These are phyloP conservation scores for Thermomucor indicae-seudaticae DNA, from an alignment of 371 early-diverging fungal genomes.

Conservation along the genomic window DNA sequence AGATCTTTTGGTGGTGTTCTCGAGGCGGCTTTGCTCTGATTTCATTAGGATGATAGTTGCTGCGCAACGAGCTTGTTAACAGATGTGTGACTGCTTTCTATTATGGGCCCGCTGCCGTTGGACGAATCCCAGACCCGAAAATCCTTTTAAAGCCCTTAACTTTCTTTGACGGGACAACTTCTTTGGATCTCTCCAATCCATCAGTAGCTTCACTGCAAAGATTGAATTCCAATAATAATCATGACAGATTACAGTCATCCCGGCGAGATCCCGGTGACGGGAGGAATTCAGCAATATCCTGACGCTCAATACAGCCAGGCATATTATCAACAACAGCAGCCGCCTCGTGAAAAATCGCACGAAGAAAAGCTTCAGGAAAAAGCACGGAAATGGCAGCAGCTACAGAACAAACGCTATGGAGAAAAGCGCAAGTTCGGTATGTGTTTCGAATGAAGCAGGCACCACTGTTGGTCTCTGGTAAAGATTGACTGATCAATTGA, in stretches of 20 bases:
- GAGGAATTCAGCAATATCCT: background rate
- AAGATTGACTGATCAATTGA: background rate
- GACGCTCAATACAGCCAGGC: slow-evolving; percentile 2
- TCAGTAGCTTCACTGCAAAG: too few relatives aligned
- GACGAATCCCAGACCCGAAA: too few relatives aligned
- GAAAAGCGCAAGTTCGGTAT: slow-evolving; percentile 91
- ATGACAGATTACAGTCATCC: slow-evolving; percentile 11
- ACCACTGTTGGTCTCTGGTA: background rate
- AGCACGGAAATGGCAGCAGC: slow-evolving; percentile 86
- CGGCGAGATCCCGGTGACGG: slow-evolving; percentile 5
- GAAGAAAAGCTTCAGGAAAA: slow-evolving; percentile 71
- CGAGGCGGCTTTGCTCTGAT: too few relatives aligned
- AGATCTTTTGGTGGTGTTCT: too few relatives aligned
- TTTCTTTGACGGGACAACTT: too few relatives aligned
- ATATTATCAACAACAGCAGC: slow-evolving; percentile 6
- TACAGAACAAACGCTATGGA: slow-evolving; percentile 89
- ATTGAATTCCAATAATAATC: background rate
- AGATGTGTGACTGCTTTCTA: too few relatives aligned
- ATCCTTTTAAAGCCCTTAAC: too few relatives aligned
- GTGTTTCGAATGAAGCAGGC: too few relatives aligned
- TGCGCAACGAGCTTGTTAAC: too few relatives aligned
- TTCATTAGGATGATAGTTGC: too few relatives aligned
- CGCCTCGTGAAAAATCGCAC: slow-evolving; percentile 23
- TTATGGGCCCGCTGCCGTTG: too few relatives aligned
- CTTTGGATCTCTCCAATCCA: too few relatives aligned